Evolutionary conservation across 352 stramenopile species (phyloP).

Genomic region (Phytopythium delawarense): DNA sequence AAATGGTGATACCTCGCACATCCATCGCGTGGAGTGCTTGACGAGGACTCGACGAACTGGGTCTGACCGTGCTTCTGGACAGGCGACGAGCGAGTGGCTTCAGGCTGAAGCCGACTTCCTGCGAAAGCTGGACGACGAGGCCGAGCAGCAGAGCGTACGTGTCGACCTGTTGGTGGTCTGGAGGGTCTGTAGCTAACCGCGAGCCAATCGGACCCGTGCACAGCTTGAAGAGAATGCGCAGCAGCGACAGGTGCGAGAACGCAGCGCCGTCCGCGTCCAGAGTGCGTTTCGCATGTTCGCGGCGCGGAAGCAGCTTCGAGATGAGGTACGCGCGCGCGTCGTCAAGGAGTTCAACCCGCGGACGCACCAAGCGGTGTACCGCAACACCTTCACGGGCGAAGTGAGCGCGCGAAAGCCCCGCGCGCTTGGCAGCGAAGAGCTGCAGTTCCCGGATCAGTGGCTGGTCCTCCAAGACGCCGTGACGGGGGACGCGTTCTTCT

Average conservation of each 20-base stretch:
- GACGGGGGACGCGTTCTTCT: slow-evolving; percentile 60
- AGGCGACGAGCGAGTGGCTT: slow-evolving; percentile 51
- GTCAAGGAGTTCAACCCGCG: slow-evolving; percentile 54
- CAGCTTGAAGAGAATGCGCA: slow-evolving; percentile 42
- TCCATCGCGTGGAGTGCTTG: neutral
- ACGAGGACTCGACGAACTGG: neutral
- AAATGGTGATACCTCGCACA: slow-evolving; percentile 12
- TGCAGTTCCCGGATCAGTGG: slow-evolving; percentile 58
- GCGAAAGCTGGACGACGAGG: slow-evolving; percentile 34
- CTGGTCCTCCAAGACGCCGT: slow-evolving; percentile 42
- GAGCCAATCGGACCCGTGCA: neutral
- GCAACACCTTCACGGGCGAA: slow-evolving; percentile 42
- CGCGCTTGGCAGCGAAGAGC: slow-evolving; percentile 46
- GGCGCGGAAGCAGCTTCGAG: slow-evolving; percentile 40
- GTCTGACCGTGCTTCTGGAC: neutral
- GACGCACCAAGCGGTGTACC: slow-evolving; percentile 37
- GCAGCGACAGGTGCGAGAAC: slow-evolving; percentile 27
- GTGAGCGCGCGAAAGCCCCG: slow-evolving; percentile 40
- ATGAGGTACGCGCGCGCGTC: slow-evolving; percentile 41
- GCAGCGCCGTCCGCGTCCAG: slow-evolving; percentile 44
- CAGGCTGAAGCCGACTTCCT: slow-evolving; percentile 49
- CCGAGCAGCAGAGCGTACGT: slow-evolving; percentile 42
- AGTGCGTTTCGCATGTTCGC: slow-evolving; percentile 54
- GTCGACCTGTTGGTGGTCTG: slow-evolving; percentile 3
- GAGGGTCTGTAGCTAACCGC: neutral